Base-by-base conservation (phyloP, 495 filamentous ascomycete genomes). In the Penicillium coprophilum region DNA sequence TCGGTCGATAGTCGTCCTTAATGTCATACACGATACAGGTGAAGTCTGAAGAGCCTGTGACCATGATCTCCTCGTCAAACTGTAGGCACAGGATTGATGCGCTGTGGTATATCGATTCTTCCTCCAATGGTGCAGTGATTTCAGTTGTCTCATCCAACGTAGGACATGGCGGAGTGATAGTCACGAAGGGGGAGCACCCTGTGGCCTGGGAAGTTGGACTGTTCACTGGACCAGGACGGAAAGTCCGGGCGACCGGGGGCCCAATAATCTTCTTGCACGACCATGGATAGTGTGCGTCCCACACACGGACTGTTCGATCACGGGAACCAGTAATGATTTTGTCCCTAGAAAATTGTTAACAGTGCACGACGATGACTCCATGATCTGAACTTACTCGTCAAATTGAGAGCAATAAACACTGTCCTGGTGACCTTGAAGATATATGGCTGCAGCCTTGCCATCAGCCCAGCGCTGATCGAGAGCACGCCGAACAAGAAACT, bases 331-430 rank as follows among this genome's bases (percentile, higher is more conserved):
- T 97, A 53, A 98, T 91, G 60, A 97, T 94, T 68, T 97, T 98
- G 63, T 87, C 74, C 69, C 89, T 94, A 43, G 21, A 40, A 32
- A 31, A 12, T 5, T 39, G 24, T 57, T 32, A 61, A 49, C 49
- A 45, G 54, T 13, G 41, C 20, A 30, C 32, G 8, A 2, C 15
- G 49, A 52, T 24, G n/a, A 13, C 17, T 27, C 6, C 54, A 12
- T 55, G 50, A 9, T 11, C n/a, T n/a, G n/a, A 50, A 74, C 87
- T 56, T 83, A 90, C 88, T 97, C 92, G 69, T 98, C 94, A 74
- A 97, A 98, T 68, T 97, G 94, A 38, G 93, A 85, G 70, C 94
- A 97, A 72, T 98, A 98, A 23, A 98, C 92, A 59, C 90, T 96
- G 70, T 97, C 94, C 11, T 82, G 82, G 64, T 98, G 94, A 1